Percentiles rank a stretch among this genome's conserved stretches.
phyloP scores from a whole-genome alignment of 306 rosid species.

The Prunus davidiana region DNA sequence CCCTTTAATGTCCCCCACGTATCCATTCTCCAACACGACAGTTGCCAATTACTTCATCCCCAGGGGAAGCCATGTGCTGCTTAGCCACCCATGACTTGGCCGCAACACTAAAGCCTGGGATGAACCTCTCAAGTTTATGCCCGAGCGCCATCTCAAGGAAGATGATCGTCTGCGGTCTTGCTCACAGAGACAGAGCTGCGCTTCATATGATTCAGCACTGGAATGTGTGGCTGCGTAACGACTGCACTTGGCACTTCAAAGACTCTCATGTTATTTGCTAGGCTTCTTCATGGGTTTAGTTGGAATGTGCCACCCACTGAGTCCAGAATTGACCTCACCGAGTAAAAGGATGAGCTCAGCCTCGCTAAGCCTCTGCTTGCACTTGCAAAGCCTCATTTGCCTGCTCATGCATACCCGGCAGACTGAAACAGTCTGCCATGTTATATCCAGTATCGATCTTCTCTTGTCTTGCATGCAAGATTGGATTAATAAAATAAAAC shows the following conservation, averaged over 20 bases:
- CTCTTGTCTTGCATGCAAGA: too few relatives aligned
- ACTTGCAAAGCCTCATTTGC: not conserved
- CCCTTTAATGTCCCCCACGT: constrained; percentile 31
- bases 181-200: not conserved
- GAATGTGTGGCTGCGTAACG: constrained; percentile 27
- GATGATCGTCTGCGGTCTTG: not conserved
- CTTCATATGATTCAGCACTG: not conserved
- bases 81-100: constrained; percentile 24
- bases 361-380: not conserved
- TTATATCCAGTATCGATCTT: too few relatives aligned
- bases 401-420: not conserved
- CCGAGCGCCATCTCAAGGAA: not conserved
- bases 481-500: too few relatives aligned
- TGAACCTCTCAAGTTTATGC: constrained; percentile 26
- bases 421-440: too few relatives aligned
- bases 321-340: not conserved
- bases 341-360: not conserved
- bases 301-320: constrained; percentile 19
- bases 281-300: constrained; percentile 32
- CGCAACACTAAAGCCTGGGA: constrained; percentile 32
- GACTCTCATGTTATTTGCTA: constrained; percentile 32
- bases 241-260: constrained; percentile 22
- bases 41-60: constrained; percentile 29
- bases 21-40: not conserved
- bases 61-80: constrained; percentile 34